Conservation (phyloP, 2,329 filamentous ascomycete genomes). For the Chrysosphaeria jannelii region DNA sequence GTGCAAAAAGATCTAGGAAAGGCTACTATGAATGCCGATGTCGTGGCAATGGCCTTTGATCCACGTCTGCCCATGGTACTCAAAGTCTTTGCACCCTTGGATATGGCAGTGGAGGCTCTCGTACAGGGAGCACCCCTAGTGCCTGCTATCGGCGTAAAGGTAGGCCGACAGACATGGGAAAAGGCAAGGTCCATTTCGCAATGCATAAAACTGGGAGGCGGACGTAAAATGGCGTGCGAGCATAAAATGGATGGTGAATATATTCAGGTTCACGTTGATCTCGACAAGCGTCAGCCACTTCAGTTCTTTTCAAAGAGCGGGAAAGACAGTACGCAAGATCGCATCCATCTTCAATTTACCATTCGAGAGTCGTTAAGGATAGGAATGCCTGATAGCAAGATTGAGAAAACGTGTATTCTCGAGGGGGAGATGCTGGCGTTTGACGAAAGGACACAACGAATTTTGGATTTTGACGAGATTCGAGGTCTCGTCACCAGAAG, state of each 20-base stretch:
- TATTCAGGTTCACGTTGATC: conserved; percentile 60
- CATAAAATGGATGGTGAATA: conserved; percentile 74
- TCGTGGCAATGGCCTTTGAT: conserved; percentile 31
- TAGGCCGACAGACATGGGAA: conserved; percentile 30
- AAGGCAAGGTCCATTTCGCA: conserved; percentile 45
- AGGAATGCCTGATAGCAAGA: conserved; percentile 21
- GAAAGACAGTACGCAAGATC: conserved; percentile 58
- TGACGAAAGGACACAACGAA: conserved; percentile 27
- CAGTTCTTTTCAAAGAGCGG: conserved; percentile 82
- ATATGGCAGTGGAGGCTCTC: conserved; percentile 13
- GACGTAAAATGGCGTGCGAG: conserved; percentile 36
- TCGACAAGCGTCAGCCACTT: conserved; percentile 21
- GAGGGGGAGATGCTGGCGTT: conserved; percentile 65
- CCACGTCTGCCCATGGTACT: conserved; percentile 38
- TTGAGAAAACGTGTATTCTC: conserved; percentile 40
- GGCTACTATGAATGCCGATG: conserved; percentile 24
- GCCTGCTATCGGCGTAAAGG: conserved; percentile 26
- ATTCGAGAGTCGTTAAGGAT: conserved; percentile 36
- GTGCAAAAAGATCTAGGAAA: conserved; percentile 50
- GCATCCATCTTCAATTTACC: conserved; percentile 25
- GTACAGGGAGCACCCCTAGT: conserved; percentile 4
- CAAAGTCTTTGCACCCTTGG: conserved; percentile 37
- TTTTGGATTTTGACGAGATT: conserved; percentile 56
- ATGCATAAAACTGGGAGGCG: conserved; percentile 31
- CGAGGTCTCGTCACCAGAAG: conserved; percentile 50